Evolutionary conservation across 176 grass and related monocot genomes (phyloP).

Genomic region (Chrysopogon serrulatus): DNA sequence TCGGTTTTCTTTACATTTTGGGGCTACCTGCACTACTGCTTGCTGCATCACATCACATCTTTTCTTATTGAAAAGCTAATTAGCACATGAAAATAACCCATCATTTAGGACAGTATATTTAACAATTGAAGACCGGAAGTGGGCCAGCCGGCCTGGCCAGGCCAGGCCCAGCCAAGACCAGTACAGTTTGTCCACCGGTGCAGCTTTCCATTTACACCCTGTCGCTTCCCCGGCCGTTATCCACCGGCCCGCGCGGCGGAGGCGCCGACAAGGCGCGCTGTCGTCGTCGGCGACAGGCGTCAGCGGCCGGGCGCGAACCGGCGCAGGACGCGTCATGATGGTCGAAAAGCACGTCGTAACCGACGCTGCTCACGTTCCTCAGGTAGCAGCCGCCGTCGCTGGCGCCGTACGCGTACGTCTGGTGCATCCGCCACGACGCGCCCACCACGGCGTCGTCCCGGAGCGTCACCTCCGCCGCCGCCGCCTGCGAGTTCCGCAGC

Average conservation of each 20-base stretch:
- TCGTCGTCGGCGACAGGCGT: constrained; percentile 17
- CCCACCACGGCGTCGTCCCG: constrained; percentile 64
- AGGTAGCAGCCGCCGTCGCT: constrained; percentile 64
- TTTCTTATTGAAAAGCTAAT: constrained; percentile 38
- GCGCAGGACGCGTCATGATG: constrained; percentile 40
- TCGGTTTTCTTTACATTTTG: not conserved
- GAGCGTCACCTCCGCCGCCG: constrained; percentile 59
- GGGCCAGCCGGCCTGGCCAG: not conserved
- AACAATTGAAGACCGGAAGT: not conserved
- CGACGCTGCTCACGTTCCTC: constrained; percentile 67
- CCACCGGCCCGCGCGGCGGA: not conserved
- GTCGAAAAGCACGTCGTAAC: constrained; percentile 69
- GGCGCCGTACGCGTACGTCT: constrained; percentile 78
- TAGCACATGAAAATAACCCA: constrained; percentile 3
- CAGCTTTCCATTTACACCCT: constrained; percentile 13
- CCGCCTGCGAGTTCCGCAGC: constrained; percentile 64
- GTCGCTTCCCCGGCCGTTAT: constrained; percentile 28
- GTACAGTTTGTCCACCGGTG: not conserved
- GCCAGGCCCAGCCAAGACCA: not conserved
- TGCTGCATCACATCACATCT: constrained; percentile 11
- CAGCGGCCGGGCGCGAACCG: constrained; percentile 28
- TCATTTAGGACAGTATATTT: not conserved
- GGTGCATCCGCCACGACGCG: constrained; percentile 61
- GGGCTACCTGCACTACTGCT: not conserved
- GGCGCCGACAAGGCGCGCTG: not conserved